Conservation (phyloP, 164 flowering plant genomes). For the Stephania yunnanensis region DNA sequence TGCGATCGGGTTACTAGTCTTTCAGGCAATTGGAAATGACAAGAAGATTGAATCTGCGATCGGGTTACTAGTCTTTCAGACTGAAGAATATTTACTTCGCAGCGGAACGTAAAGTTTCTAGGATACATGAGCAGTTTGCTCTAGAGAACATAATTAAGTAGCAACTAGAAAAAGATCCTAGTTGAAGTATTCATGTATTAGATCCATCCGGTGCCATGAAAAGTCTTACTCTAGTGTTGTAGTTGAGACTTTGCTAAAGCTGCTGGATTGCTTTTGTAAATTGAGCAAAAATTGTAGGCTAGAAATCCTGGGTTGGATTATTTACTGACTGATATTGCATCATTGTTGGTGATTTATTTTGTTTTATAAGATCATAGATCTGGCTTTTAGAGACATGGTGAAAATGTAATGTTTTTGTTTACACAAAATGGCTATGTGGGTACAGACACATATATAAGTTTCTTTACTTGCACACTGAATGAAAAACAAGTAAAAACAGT, state of each 20-base stretch:
- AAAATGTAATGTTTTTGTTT: too few relatives aligned
- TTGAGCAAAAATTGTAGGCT: not conserved
- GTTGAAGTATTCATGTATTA: not conserved
- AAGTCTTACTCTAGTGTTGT: not conserved
- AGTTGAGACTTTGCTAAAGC: not conserved
- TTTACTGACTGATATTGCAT: not conserved
- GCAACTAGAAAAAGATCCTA: not conserved
- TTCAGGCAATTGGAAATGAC: not conserved
- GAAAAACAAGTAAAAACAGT: too few relatives aligned
- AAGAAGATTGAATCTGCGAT: not conserved
- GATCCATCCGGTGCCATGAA: not conserved
- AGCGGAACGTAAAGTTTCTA: not conserved
- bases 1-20: not conserved
- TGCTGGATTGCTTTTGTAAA: conserved; percentile 2
- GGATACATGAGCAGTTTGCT: not conserved
- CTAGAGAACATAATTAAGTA: not conserved
- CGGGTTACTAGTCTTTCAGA: not conserved
- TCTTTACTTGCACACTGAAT: too few relatives aligned
- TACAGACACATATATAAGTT: too few relatives aligned
- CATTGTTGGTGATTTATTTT: not conserved
- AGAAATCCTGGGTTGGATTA: not conserved
- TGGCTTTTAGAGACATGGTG: too few relatives aligned
- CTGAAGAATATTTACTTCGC: not conserved
- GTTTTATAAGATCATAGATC: too few relatives aligned
- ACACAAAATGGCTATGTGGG: too few relatives aligned